Base-by-base conservation (phyloP, 2,329 filamentous ascomycete species). In the Botryotinia calthae region DNA sequence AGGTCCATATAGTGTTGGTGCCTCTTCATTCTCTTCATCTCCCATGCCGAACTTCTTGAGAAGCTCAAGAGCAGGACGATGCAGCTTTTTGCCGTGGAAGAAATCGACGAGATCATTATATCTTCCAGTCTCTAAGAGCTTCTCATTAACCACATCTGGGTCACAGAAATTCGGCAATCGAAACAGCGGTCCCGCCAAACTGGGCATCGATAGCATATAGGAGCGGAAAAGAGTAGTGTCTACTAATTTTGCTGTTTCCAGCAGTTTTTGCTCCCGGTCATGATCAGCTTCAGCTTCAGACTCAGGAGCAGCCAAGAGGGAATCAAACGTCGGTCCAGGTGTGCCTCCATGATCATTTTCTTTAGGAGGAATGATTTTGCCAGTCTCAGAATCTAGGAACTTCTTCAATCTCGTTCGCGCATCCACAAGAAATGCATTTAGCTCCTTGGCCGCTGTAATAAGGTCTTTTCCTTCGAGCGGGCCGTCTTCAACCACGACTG, bases 71-170 rank as follows among this genome's bases (percentile, higher is more conserved):
- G 96, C 95, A 79, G 97, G 91, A 28, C 91, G 89, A 82, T 99
- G 96, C 58, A 98, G 87, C 81, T 92, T 95, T 84, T 99, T 99
- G 75, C 96, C 96, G 79, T 97, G 94, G 77, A 98, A 90, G 80
- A 99, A 99, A 81, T 98, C 95, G n/a, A 99, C 94, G 2, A 99
- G 85, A 82, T 98, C 95, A 69, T 91, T 95, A 82, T 97, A 98
- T 46, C 95, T 90, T 73, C 93, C 93, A 58, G 91, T 93, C 81
- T 97, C 93, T 74, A 97, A 90, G 7, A 99, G 85, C 78, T 94
- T 94, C 82, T 97, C 93, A 80, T 97, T 96, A 34, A 99, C 95
- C 4, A 98, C 96, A 44, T 93, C 91, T 0, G 96, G 95, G 78
- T 99, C 95, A 81, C 96, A 98, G 80, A 98, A 98, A 81, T 99